Evolutionary conservation across 805 yeast species (phyloP), one percentile per base, ranked within the genome.

Genomic region (Ogataea ganodermae): DNA sequence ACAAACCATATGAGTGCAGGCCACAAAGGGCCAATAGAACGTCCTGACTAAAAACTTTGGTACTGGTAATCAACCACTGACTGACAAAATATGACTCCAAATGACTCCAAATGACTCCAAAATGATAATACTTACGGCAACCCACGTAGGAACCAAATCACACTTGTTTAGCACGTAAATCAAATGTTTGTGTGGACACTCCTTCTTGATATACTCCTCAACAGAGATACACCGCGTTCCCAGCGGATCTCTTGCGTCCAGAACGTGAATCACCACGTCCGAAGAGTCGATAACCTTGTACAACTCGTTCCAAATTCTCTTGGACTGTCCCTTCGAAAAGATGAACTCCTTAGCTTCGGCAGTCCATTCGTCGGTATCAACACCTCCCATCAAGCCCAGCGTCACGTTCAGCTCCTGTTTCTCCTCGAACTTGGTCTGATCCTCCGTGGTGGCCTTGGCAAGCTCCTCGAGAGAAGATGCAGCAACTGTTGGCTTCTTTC

Each of bases 91-190:
- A 10, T 4, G 3, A 23, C 23, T 18, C 42, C 24, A 22, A 22
- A 17, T n/a, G n/a, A 13, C 16, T 7, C 17, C 23, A 17, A 12
- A 10, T 4, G 3, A 23, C 23, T 18, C 42, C 24, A 22, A 22
- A 17, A 4, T 26, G 2, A 66, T n/a, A 76, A 65, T 69, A 90
- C 98, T 80, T 89, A 91, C 98, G 62, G 98, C 97, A 63, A 89
- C 97, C 97, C 98, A 92, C 39, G 97, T 92, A 55, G 99, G 99
- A 44, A 92, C 97, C 63, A 92, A 81, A 76, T 92, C 99, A 80
- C 97, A 91, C 78, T 92, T 92, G 80, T 92, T 92, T 71, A 92
- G 74, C 48, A 94, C 96, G 66, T 86, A 91, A 57, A 92, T 86
- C 73, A 92, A 76, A 76, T 94, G 99, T 72, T 92, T 92, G 67